Evolutionary conservation across 768 basidiomycete genomes (phyloP).

Genomic region (Lactarius sanguifluus): DNA sequence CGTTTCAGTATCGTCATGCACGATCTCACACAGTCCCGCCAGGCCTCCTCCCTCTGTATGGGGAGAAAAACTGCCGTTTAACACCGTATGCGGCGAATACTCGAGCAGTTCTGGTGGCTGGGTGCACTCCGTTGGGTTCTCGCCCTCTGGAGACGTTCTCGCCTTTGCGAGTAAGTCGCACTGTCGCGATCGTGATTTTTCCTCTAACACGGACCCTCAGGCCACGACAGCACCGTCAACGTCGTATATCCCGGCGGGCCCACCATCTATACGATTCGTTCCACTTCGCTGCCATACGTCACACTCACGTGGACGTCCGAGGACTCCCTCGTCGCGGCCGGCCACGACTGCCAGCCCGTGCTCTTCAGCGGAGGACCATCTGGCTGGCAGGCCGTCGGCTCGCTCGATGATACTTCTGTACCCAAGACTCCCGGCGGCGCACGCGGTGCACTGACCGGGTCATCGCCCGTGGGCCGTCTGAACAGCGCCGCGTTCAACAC

Average conservation of each 20-base stretch:
- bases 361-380: constrained; percentile 72
- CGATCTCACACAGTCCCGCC: constrained; percentile 4
- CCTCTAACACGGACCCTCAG: constrained; percentile 42
- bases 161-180: constrained; percentile 83
- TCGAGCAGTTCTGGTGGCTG: constrained; percentile 88
- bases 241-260: constrained; percentile 89
- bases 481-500: constrained; percentile 93
- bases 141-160: constrained; percentile 90
- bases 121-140: constrained; percentile 96
- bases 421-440: constrained; percentile 45
- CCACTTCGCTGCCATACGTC: constrained; percentile 76
- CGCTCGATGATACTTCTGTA: constrained; percentile 77
- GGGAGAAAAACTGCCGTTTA: constrained; percentile 99
- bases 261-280: constrained; percentile 67
- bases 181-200: not conserved
- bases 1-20: constrained; percentile 5
- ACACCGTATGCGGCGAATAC: constrained; percentile 96
- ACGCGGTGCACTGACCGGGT: constrained; percentile 48
- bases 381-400: constrained; percentile 80
- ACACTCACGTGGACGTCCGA: constrained; percentile 87
- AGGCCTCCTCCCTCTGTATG: constrained; percentile 89
- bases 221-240: constrained; percentile 92
- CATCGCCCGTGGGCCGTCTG: constrained; percentile 56
- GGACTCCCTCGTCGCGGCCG: constrained; percentile 81
- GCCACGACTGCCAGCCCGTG: constrained; percentile 96